Evolutionary conservation across 2,329 filamentous ascomycete genomes (phyloP), one percentile per base, ranked within the genome.

Genomic region (Colletotrichum sp.): DNA sequence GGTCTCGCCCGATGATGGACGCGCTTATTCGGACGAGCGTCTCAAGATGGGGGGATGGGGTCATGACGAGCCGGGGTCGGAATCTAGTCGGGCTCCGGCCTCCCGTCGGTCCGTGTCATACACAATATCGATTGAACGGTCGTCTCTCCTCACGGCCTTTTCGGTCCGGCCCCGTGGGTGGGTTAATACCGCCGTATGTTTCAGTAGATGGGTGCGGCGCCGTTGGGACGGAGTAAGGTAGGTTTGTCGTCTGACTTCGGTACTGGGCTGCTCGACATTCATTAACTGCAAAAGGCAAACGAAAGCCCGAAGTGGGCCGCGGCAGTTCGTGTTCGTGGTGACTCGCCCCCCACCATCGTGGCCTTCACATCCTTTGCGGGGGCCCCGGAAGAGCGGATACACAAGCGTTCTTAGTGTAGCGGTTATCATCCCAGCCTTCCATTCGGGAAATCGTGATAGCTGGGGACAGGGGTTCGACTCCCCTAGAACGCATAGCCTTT

Each of bases 181-280:
- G 38, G 38, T 47, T 47, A n/a, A 7, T n/a, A n/a, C 38, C 38
- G 38, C 38, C 18, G 38, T 4, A 1, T n/a, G 38, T 43, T 43
- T 43, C n/a, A 5, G n/a, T 21, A 21, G 11, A 21, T 47, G n/a
- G 6, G 3, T 21, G 3, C 43, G 43, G n/a, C 12, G n/a, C 3
- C 1, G n/a, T 21, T 21, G n/a, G n/a, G 12, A 51, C 43, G 4
- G 43, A 0, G 3, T 21, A 5, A 8, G 1, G 6, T 13, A 5
- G 12, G 2, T 21, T 3, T 21, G n/a, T 3, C n/a, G 38, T 47
- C 38, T n/a, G 2, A n/a, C 18, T 51, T 51, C 2, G 7, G 7
- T 6, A 47, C n/a, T 43, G 8, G 8, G 18, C 38, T 43, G 11
- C 43, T 51, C n/a, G n/a, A 21, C n/a, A 11, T 51, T 51, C 2